Base-by-base conservation (phyloP, 352 stramenopile species). In the Phytophthora tentaculata region DNA sequence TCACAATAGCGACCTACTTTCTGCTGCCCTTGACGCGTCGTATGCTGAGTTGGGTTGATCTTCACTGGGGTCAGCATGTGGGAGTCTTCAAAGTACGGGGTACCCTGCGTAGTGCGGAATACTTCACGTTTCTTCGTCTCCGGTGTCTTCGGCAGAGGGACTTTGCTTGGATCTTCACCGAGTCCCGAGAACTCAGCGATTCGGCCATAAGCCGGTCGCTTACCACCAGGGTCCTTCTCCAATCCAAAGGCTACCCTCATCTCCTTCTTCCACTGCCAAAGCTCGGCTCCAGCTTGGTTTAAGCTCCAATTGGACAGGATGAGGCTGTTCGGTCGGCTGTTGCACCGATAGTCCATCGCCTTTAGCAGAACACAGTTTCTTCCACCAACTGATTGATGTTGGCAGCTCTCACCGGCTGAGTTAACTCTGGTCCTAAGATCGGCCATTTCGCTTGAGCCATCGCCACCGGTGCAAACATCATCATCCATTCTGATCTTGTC, bases 391-490 rank as follows among this genome's bases (percentile, higher is more conserved):
- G 13, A 0, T 37, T 50, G 5, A 60, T 50, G 35, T 9, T 23
- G 19, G 53, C 43, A 7, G 19, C 48, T 5, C 16, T 49, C 5
- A 50, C 22, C 3, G 53, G 14, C 12, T 60, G 22, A 13, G 37
- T 60, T 16, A 60, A 6, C 37, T 60, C 20, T 1, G 53, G 53
- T 0, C 53, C 53, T 7, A 60, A 10, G 20, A 43, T 22, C 14
- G 20, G 14, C 35, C 37, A 60, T 12, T 50, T 60, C 22, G 53
- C 35, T 26, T 60, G 53, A 9, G 19, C 20, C 14, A 29, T 37
- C 2, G 44, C 56, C 16, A 35, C 28, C 0, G 56, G 29, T 1
- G 56, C 28, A 3, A 61, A 26, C 24, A 45, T 53, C 26, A 47
- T 45, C 14, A 45, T 49, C 19, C 43, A 49, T 9, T 49, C 9